Percentiles rank a stretch among this genome's conserved stretches.
These are phyloP conservation scores for Daldinia sp. DNA, from an alignment of 2,329 filamentous ascomycete species.

Conservation along the genomic window DNA sequence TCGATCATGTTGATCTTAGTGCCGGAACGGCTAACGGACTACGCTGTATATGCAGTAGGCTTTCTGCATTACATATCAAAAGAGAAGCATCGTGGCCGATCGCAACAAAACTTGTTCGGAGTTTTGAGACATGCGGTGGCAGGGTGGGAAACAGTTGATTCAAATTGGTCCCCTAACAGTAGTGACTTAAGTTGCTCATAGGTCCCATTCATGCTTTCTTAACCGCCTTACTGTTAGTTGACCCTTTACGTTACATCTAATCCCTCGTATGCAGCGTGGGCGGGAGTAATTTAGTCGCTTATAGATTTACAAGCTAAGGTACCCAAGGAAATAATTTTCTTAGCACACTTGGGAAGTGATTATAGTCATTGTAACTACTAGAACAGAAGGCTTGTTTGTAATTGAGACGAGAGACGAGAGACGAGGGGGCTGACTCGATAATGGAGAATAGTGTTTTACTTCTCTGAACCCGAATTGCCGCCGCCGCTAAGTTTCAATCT, in stretches of 20 bases:
- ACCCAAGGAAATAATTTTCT: no score
- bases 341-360: background rate
- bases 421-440: slow-evolving; percentile 17
- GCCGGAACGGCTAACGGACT: slow-evolving; percentile 6
- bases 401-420: slow-evolving; percentile 2
- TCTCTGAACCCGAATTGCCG: slow-evolving; percentile 24
- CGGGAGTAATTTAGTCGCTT: slow-evolving; percentile 2
- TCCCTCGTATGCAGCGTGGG: slow-evolving; percentile 6
- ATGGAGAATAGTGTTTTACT: slow-evolving; percentile 4
- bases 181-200: background rate
- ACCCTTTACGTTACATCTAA: slow-evolving; percentile 29
- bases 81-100: slow-evolving; percentile 23
- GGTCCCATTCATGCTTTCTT: background rate
- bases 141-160: slow-evolving; percentile 8
- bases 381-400: slow-evolving; percentile 5
- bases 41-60: slow-evolving; percentile 18
- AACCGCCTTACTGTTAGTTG: background rate
- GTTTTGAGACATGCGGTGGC: slow-evolving; percentile 10
- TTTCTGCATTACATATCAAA: slow-evolving; percentile 16
- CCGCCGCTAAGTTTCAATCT: slow-evolving; percentile 13
- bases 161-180: slow-evolving; percentile 16
- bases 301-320: no score
- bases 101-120: slow-evolving; percentile 24
- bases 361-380: background rate
- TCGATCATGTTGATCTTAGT: slow-evolving; percentile 26